Evolutionary conservation across 139 green algal genomes (phyloP).

Genomic region (Nannochloris sp.): DNA sequence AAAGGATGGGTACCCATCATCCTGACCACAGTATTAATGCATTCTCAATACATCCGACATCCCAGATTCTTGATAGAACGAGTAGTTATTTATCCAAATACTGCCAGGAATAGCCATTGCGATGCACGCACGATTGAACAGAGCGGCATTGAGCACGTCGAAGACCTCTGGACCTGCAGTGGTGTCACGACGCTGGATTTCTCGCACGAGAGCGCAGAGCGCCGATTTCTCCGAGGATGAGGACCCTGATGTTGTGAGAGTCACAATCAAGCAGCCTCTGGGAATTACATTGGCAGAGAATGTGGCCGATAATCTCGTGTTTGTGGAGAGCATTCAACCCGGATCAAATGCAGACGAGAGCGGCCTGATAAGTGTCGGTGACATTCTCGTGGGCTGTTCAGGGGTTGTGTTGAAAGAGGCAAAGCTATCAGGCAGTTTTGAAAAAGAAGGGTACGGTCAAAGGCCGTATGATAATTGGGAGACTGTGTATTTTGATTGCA

Average conservation of each 20-base stretch:
- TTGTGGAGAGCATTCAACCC: slow-evolving; percentile 38
- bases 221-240: too few species aligned
- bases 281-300: slow-evolving; percentile 29
- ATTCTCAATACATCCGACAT: too few species aligned
- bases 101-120: too few species aligned
- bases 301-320: slow-evolving; percentile 14
- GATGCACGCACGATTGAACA: too few species aligned
- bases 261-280: slow-evolving; percentile 34
- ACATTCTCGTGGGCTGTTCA: slow-evolving; percentile 17
- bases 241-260: slow-evolving; percentile 4
- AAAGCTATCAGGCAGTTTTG: slow-evolving; percentile 37
- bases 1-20: too few species aligned
- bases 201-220: too few species aligned
- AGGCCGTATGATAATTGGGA: slow-evolving; percentile 53
- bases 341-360: slow-evolving; percentile 31
- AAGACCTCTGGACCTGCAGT: too few species aligned
- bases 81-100: too few species aligned
- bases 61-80: too few species aligned
- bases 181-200: too few species aligned
- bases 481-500: slow-evolving; percentile 37
- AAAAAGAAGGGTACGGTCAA: slow-evolving; percentile 40
- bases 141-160: too few species aligned
- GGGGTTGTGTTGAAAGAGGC: slow-evolving; percentile 49
- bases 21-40: too few species aligned
- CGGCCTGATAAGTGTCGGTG: slow-evolving; percentile 5